Conservation (phyloP, 345 rosid species). For the Eucalyptus tenuipes region DNA sequence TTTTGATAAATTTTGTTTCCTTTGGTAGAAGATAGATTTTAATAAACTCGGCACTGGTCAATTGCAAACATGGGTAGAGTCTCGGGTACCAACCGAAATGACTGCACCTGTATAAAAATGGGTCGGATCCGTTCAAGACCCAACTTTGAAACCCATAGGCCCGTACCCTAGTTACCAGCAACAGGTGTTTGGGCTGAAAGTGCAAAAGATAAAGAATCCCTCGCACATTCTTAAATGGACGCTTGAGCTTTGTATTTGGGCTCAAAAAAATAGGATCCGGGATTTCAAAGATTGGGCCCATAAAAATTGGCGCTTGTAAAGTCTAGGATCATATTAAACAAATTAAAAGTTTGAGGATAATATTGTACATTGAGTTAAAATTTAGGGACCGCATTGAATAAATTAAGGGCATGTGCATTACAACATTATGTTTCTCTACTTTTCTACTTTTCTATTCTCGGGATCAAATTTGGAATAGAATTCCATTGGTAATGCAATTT, state of each 20-base stretch:
- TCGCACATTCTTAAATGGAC: not conserved
- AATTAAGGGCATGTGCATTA: too few species aligned
- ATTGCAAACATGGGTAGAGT: not conserved
- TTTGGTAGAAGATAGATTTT: not conserved
- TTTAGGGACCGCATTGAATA: too few species aligned
- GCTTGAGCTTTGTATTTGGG: not conserved
- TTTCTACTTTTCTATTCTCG: too few species aligned
- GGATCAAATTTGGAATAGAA: too few species aligned
- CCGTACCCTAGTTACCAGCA: not conserved
- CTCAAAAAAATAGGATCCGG: not conserved
- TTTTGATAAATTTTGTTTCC: not conserved
- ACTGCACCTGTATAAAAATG: not conserved
- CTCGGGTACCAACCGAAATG: not conserved
- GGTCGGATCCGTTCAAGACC: not conserved
- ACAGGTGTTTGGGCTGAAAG: not conserved
- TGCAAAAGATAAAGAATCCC: not conserved
- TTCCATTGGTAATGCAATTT: too few species aligned
- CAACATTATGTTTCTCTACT: too few species aligned
- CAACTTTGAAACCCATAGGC: not conserved
- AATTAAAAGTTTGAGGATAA: too few species aligned
- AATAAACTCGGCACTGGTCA: not conserved
- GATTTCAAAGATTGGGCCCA: not conserved
- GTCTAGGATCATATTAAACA: accelerated
- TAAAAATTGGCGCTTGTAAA: too few species aligned
- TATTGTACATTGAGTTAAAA: accelerated